Evolutionary conservation across 1,284 basidiomycete species (phyloP).

Genomic region (Porodaedalea pini): DNA sequence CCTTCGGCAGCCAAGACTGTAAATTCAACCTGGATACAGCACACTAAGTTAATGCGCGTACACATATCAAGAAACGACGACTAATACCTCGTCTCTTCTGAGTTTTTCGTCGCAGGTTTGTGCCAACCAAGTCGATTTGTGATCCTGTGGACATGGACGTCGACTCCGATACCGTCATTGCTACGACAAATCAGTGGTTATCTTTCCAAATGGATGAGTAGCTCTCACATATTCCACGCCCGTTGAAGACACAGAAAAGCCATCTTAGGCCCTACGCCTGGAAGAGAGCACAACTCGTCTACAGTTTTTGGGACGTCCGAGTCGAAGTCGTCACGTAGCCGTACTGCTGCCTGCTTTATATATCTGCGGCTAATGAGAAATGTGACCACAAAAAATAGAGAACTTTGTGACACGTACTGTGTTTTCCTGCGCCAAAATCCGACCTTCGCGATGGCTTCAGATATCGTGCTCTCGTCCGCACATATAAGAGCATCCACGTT

Average conservation of each 20-base stretch:
- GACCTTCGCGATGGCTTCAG: conserved; percentile 81
- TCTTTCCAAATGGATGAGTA: too few relatives aligned
- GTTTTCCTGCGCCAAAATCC: conserved; percentile 93
- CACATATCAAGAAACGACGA: not conserved
- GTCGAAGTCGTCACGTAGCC: conserved; percentile 66
- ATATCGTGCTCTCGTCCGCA: conserved; percentile 62
- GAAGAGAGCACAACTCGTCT: conserved; percentile 79
- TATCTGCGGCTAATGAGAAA: conserved; percentile 42
- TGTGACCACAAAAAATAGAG: not conserved
- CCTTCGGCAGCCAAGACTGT: conserved; percentile 85
- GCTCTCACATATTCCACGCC: conserved; percentile 83
- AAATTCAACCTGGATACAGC: conserved; percentile 65
- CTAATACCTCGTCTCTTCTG: conserved; percentile 79
- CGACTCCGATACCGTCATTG: conserved; percentile 94
- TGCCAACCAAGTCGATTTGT: conserved; percentile 94
- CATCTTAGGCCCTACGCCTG: conserved; percentile 93
- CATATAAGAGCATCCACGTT: conserved; percentile 69
- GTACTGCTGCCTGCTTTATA: conserved; percentile 68
- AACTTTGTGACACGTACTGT: conserved; percentile 40
- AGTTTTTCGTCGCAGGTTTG: conserved; percentile 73
- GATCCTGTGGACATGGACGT: conserved; percentile 94
- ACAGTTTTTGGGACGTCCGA: conserved; percentile 84
- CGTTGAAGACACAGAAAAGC: conserved; percentile 80
- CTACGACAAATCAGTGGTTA: conserved; percentile 45
- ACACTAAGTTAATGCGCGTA: not conserved